A percentile compares a stretch with the other conserved stretches of the same genome.
phyloP scores from a whole-genome alignment of 1,139 yeast genomes.

The Taphrina confusa region DNA sequence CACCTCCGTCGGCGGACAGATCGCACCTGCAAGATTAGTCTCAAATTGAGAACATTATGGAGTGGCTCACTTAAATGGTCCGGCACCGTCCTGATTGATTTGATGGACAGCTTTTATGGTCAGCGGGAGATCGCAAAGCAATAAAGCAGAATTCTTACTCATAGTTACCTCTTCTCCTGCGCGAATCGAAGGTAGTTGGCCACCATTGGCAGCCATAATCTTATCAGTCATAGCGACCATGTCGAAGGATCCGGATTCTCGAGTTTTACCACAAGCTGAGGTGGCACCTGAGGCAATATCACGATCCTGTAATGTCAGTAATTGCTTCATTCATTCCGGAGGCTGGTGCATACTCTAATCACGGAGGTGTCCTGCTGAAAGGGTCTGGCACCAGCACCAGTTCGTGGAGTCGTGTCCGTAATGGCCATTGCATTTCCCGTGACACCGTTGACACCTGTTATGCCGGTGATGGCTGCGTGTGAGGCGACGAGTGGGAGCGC shows the following conservation, averaged over 20 bases:
- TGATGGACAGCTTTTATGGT: slow-evolving; percentile 10
- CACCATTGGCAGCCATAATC: slow-evolving; percentile 19
- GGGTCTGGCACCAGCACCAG: slow-evolving; percentile 24
- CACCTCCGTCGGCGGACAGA: slow-evolving; percentile 19
- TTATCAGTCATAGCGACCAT: slow-evolving; percentile 26
- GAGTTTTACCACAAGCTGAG: slow-evolving; percentile 28
- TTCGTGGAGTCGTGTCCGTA: slow-evolving; percentile 15
- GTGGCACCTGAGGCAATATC: slow-evolving; percentile 22
- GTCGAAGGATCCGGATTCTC: slow-evolving; percentile 17
- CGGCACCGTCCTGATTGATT: slow-evolving; percentile 32
- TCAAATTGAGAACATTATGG: background rate
- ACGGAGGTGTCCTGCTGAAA: slow-evolving; percentile 31
- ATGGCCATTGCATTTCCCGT: slow-evolving; percentile 15
- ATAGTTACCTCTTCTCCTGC: slow-evolving; percentile 22
- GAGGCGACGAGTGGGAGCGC: slow-evolving; percentile 15
- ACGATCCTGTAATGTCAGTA: background rate
- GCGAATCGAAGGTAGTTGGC: slow-evolving; percentile 19
- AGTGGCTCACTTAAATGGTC: slow-evolving; percentile 13
- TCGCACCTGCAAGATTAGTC: slow-evolving; percentile 14
- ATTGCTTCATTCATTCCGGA: background rate
- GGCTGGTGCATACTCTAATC: slow-evolving; percentile 5
- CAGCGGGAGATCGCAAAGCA: background rate
- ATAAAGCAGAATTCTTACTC: background rate
- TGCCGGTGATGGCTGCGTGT: slow-evolving; percentile 20
- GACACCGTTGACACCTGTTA: slow-evolving; percentile 11